phyloP scores from a whole-genome alignment of 2,329 filamentous ascomycete genomes.

The Pseudogymnoascus destructans region DNA sequence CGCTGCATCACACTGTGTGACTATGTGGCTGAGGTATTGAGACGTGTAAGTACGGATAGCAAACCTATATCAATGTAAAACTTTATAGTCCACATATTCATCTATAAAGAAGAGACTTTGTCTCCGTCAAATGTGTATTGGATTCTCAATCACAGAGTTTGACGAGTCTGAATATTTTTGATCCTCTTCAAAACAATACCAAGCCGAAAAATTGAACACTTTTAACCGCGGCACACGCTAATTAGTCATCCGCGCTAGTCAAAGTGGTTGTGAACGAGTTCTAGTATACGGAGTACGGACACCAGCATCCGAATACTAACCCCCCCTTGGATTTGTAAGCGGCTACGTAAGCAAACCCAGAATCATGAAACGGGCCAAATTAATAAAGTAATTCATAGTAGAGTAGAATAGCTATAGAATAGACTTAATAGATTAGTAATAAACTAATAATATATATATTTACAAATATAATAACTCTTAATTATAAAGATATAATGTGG shows the following conservation, averaged over 20 bases:
- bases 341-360: no score
- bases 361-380: no score
- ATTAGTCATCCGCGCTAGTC: conserved; percentile 8
- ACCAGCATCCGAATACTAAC: no score
- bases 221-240: not conserved
- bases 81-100: not conserved
- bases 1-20: conserved; percentile 17
- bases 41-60: not conserved
- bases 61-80: not conserved
- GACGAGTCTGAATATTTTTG: not conserved
- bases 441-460: no score
- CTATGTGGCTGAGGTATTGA: not conserved
- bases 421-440: no score
- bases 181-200: not conserved
- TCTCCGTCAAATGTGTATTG: not conserved
- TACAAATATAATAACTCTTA: no score
- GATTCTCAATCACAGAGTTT: not conserved
- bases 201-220: conserved; percentile 4
- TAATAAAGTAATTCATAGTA: no score
- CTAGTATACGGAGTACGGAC: no score
- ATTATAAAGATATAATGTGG: no score
- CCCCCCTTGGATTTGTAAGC: no score
- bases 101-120: not conserved
- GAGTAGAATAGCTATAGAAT: no score
- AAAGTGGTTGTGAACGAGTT: not conserved